Conservation (phyloP, 2,329 filamentous ascomycete genomes). For the Neofusicoccum cordaticola region DNA sequence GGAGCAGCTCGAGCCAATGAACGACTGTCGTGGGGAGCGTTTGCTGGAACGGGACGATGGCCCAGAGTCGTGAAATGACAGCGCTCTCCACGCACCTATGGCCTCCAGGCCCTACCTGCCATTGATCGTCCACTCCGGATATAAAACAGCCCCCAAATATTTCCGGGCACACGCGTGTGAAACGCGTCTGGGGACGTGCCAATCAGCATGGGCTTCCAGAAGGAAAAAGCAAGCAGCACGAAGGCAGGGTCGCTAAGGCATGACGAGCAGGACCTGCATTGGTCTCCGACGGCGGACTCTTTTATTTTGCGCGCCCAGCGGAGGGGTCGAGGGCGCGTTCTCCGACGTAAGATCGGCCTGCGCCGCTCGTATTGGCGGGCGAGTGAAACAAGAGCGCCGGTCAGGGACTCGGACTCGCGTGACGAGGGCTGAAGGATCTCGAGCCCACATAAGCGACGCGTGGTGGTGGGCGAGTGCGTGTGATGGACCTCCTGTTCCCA, state of each 20-base stretch:
- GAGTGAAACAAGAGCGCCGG: background rate
- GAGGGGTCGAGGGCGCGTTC: background rate
- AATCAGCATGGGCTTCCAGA: constrained; percentile 4
- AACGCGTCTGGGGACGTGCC: background rate
- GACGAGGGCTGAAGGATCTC: background rate
- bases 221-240: background rate
- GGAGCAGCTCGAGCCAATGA: background rate
- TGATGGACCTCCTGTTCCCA: constrained; percentile 8
- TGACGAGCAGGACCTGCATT: background rate
- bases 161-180: background rate
- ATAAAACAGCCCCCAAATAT: background rate
- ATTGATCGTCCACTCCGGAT: background rate
- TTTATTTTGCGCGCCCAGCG: background rate
- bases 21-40: background rate
- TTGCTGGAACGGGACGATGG: background rate
- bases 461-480: constrained; percentile 1
- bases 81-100: background rate
- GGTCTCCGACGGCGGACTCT: background rate
- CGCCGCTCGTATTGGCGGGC: constrained; percentile 2
- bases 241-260: background rate
- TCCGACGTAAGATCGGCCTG: background rate
- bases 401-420: background rate
- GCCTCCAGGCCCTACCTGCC: background rate
- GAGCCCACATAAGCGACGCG: constrained; percentile 12
- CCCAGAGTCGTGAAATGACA: background rate